Evolutionary conservation across 495 filamentous ascomycete species (phyloP), one percentile per base, ranked within the genome.

Genomic region (Pseudoneurospora amorphoporcata): DNA sequence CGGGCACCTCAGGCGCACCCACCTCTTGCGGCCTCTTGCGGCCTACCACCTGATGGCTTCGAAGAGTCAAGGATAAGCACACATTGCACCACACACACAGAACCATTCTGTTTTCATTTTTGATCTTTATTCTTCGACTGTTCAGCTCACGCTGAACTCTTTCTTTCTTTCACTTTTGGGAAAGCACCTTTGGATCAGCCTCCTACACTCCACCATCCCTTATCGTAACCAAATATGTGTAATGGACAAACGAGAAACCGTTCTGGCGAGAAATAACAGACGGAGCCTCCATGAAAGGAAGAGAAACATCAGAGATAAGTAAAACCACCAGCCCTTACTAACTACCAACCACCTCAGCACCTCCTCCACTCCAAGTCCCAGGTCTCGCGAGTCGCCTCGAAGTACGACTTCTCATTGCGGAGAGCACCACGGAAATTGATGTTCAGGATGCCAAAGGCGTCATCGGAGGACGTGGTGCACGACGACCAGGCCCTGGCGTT

Each of bases 361-460:
- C 76, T 73, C 45, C 82, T 74, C 83, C 83, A 85, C 72, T 83
- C 79, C 35, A 83, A 78, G 29, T 79, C 77, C 83, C 80, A 83
- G 70, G 74, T 81, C 77, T 85, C 82, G 17, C 74, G 73, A 68
- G 76, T 70, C 53, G 81, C 82, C 76, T 82, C 82, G 70, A 84
- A 85, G 69, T 78, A 79, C 0, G 76, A 80, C 73, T 78, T 80
- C 45, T 79, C 79, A 69, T 80, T 77, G 69, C 53, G 73, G 8
- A 84, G 79, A 7, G 77, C 81, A 69, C 79, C 80, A 72, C 83
- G 80, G 79, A 83, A 84, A 76, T 85, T 85, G 79, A 85, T 76
- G 71, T 84, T 82, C 53, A 85, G 73, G 71, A 85, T 80, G 17
- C 83, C 83, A 73, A 75, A 76, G 23, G 82, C 81, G 41, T 72